Percentiles rank a stretch among this genome's conserved stretches.
Evolutionary conservation across 1,139 yeast genomes (phyloP).

Genomic region (Taphrina deformans): DNA sequence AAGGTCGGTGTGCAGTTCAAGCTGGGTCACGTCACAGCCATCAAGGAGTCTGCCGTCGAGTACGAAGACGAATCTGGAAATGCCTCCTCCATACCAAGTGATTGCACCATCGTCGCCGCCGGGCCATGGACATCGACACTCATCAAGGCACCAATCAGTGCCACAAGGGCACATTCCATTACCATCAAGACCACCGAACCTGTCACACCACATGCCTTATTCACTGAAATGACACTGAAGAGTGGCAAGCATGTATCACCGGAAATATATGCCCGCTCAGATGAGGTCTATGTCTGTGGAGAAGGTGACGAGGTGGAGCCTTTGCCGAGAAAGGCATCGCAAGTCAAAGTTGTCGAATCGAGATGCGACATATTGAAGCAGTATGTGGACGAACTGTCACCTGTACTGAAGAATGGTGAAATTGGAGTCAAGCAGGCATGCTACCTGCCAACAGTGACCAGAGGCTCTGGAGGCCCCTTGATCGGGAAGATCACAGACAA

Average conservation of each 20-base stretch:
- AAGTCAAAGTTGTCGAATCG: constrained; percentile 81
- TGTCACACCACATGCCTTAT: constrained; percentile 89
- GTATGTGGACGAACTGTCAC: constrained; percentile 76
- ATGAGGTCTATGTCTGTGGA: constrained; percentile 96
- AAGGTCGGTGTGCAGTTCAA: constrained; percentile 80
- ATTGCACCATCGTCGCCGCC: constrained; percentile 76
- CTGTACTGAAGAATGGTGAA: constrained; percentile 70
- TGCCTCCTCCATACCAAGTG: constrained; percentile 53
- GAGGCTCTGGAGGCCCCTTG: constrained; percentile 85
- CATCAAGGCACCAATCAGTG: constrained; percentile 86
- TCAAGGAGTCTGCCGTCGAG: constrained; percentile 22
- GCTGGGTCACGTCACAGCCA: constrained; percentile 57
- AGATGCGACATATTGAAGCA: constrained; percentile 85
- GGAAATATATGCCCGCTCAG: constrained; percentile 90
- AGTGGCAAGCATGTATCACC: constrained; percentile 63
- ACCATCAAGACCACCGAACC: constrained; percentile 72
- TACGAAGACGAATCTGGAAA: constrained; percentile 9
- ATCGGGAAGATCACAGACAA: constrained; percentile 86
- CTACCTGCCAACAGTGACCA: constrained; percentile 88
- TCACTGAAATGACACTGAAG: constrained; percentile 78
- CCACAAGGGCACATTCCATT: constrained; percentile 90
- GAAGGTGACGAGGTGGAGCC: constrained; percentile 91
- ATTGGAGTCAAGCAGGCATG: constrained; percentile 89
- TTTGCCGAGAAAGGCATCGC: constrained; percentile 91
- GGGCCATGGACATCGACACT: constrained; percentile 97